Evolutionary conservation across 2,329 filamentous ascomycete species (phyloP), one percentile per base, ranked within the genome.

Genomic region (Leptographium lundbergii): DNA sequence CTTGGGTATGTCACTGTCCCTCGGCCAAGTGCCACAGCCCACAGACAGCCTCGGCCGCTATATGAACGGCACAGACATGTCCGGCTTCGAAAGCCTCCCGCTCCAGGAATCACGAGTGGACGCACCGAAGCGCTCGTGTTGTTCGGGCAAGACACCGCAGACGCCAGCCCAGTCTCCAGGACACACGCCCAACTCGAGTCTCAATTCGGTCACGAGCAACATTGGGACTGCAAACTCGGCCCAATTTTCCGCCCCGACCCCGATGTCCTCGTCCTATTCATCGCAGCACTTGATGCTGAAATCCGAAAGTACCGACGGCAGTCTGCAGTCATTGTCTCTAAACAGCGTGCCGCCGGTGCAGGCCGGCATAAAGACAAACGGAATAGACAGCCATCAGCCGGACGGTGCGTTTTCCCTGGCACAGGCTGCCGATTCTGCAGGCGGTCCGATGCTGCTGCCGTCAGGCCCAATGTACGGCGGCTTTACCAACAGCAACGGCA

Each of bases 181-280:
- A 7, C 59, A 63, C 45, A 65, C 63, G 22, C 63, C 62, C 2
- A 61, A 58, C 3, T 65, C 63, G 7, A 63, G 63, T 45, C 60
- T 59, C 11, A 60, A 51, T 5, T 64, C 63, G 19, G 19, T 62
- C 3, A 45, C 22, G 0, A 63, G 62, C 59, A 62, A 57, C n/a
- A 36, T 54, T 2, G 61, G 51, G 13, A 60, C 55, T 7, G 36
- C 57, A 6, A 54, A 45, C 3, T 50, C 58, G 11, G 53, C 55
- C 14, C 56, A 51, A 36, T 61, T 59, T n/a, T 61, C 59, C 19
- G 55, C 57, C 1, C 56, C 54, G 11, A 59, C 61, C 3, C 56
- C 60, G 4, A 51, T 60, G 29, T 59, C 61, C 0, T 53, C 58
- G 29, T 55, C 60, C 9, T 61, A 62, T 14, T 51, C 60, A 3